Percentiles rank a stretch among this genome's conserved stretches.
phyloP scores from a whole-genome alignment of 208 protist species.

The Kentomonas sorsogonicus region DNA sequence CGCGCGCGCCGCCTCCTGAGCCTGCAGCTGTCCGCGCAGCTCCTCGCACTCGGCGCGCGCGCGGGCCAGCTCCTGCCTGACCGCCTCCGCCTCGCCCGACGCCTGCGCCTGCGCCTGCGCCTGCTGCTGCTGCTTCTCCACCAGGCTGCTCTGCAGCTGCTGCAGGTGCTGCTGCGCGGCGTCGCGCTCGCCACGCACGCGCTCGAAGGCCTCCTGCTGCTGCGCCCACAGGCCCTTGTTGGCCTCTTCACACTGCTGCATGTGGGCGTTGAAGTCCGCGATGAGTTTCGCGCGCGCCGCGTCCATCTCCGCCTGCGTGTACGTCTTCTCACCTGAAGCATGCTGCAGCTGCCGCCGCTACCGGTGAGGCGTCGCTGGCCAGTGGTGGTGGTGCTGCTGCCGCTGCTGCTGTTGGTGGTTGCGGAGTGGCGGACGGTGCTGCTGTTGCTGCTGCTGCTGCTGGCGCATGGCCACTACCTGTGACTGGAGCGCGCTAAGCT shows the following conservation, averaged over 20 bases:
- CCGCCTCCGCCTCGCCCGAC: neutral
- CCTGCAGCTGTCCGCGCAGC: conserved; percentile 5
- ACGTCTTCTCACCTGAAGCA: neutral
- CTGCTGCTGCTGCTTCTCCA: conserved; percentile 1
- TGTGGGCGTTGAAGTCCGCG: conserved; percentile 46
- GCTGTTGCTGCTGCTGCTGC: neutral
- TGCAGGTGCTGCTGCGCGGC: conserved; percentile 7
- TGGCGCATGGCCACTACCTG: neutral
- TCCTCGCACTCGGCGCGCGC: conserved; percentile 4
- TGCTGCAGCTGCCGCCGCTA: conserved; percentile 13
- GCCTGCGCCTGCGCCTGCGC: neutral
- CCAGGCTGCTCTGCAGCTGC: conserved; percentile 8
- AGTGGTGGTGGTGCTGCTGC: conserved; percentile 1
- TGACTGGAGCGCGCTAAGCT: neutral
- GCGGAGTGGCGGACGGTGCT: conserved; percentile 3
- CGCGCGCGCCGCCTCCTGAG: neutral
- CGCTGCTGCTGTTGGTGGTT: neutral
- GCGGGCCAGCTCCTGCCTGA: conserved; percentile 8
- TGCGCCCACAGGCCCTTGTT: conserved; percentile 33
- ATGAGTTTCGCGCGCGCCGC: conserved; percentile 15
- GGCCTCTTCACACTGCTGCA: conserved; percentile 34
- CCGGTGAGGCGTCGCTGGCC: neutral
- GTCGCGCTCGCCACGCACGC: conserved; percentile 15
- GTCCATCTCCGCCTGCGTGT: conserved; percentile 23
- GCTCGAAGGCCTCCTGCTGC: conserved; percentile 20